Evolutionary conservation across 257 asterid genomes (phyloP).

Genomic region (Solanum chaucha): DNA sequence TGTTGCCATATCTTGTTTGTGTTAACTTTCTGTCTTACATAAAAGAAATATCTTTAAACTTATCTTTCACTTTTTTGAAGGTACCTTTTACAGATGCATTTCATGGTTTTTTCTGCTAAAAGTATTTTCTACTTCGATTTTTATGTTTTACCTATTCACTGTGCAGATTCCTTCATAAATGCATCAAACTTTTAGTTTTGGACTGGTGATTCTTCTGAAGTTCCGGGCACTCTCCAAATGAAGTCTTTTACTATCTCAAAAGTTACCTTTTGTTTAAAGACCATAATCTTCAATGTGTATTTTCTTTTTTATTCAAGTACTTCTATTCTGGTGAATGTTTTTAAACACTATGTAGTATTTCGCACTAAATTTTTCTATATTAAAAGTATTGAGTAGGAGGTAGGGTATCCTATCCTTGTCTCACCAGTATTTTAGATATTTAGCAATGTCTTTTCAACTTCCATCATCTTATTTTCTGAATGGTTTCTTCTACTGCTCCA

Average conservation of each 20-base stretch:
- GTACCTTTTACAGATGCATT: background rate
- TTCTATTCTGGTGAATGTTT: conserved; percentile 29
- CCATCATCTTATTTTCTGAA: conserved; percentile 2
- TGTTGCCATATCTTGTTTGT: background rate
- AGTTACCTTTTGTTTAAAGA: conserved; percentile 52
- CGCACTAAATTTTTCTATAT: conserved; percentile 18
- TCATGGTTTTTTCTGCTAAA: conserved; percentile 11
- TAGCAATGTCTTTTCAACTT: conserved; percentile 10
- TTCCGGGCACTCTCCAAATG: conserved; percentile 79
- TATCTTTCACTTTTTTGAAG: background rate
- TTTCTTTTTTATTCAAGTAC: conserved; percentile 22
- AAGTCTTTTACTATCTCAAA: conserved; percentile 66
- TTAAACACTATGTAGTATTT: conserved; percentile 44
- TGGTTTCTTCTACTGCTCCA: background rate
- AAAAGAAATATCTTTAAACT: background rate
- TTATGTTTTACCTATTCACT: conserved; percentile 54
- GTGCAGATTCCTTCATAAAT: conserved; percentile 94
- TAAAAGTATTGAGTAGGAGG: conserved; percentile 30
- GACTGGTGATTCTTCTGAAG: conserved; percentile 99
- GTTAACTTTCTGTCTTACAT: background rate
- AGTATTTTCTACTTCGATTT: conserved; percentile 18
- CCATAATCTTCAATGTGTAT: conserved; percentile 52
- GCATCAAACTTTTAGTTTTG: conserved; percentile 83
- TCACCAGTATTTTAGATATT: conserved; percentile 18
- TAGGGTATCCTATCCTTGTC: conserved; percentile 7